Conservation (phyloP, 345 rosid genomes). For the Dipteronia sinensis region DNA sequence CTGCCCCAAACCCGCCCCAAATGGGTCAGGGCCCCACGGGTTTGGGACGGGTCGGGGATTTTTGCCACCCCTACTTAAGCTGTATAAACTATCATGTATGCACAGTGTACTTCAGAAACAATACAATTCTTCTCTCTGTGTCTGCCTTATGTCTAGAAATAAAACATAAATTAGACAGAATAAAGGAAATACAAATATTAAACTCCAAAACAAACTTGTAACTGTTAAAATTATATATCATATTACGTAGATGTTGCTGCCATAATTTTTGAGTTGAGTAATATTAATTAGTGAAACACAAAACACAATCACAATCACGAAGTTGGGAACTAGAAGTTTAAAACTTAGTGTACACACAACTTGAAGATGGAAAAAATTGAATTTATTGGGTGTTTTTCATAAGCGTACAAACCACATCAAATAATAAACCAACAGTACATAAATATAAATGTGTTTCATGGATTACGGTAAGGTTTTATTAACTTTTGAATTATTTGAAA, state of each 20-base stretch:
- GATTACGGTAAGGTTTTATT: background rate
- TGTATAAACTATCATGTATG: too few relatives aligned
- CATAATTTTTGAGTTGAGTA: too few relatives aligned
- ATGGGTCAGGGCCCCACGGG: too few relatives aligned
- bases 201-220: background rate
- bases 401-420: background rate
- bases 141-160: background rate
- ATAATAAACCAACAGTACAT: background rate
- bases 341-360: background rate
- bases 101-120: slow-evolving; percentile 3
- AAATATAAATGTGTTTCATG: background rate
- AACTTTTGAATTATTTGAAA: background rate
- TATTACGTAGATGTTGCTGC: too few relatives aligned
- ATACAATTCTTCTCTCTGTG: background rate
- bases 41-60: too few relatives aligned
- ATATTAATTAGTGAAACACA: too few relatives aligned
- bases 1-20: too few relatives aligned
- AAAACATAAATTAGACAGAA: background rate
- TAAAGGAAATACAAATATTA: background rate
- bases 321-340: too few relatives aligned
- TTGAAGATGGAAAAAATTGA: slow-evolving; percentile 1
- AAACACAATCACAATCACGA: too few relatives aligned
- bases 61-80: too few relatives aligned
- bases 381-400: background rate
- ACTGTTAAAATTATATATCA: too few relatives aligned